Conservation (phyloP, 495 filamentous ascomycete genomes). For the Hypoxylon perforatum region DNA sequence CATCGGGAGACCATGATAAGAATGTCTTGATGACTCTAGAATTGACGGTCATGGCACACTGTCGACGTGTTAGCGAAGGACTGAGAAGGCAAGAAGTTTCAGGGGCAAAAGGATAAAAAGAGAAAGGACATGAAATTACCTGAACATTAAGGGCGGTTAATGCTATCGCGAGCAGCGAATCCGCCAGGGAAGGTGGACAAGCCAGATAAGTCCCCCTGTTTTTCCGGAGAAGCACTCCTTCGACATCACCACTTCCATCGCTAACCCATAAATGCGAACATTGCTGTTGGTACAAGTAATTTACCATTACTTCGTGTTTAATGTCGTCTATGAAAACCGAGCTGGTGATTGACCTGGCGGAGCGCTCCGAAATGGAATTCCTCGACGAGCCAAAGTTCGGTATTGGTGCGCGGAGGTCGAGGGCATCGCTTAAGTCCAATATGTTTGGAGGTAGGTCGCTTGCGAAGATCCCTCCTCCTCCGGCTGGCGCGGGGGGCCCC, state of each 20-base stretch:
- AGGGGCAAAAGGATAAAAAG: not conserved
- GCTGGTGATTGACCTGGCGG: conserved; percentile 58
- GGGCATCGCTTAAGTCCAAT: conserved; percentile 41
- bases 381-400: conserved; percentile 59
- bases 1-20: conserved; percentile 74
- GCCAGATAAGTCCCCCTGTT: conserved; percentile 73
- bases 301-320: conserved; percentile 86
- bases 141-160: conserved; percentile 76
- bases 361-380: conserved; percentile 60
- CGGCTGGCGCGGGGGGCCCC: conserved; percentile 10
- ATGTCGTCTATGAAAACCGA: conserved; percentile 77
- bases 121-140: conserved; percentile 50
- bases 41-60: conserved; percentile 84
- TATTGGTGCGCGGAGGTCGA: conserved; percentile 60
- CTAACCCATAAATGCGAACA: conserved; percentile 76
- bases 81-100: no score
- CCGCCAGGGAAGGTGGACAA: conserved; percentile 70
- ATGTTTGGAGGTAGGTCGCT: conserved; percentile 40
- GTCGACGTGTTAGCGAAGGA: conserved; percentile 17
- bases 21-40: conserved; percentile 81
- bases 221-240: conserved; percentile 78
- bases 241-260: conserved; percentile 70
- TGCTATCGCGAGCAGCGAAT: conserved; percentile 68
- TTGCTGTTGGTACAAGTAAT: conserved; percentile 83
- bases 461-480: conserved; percentile 31